phyloP scores from a whole-genome alignment of 2,329 filamentous ascomycete species.

The Zymoseptoria tritici region DNA sequence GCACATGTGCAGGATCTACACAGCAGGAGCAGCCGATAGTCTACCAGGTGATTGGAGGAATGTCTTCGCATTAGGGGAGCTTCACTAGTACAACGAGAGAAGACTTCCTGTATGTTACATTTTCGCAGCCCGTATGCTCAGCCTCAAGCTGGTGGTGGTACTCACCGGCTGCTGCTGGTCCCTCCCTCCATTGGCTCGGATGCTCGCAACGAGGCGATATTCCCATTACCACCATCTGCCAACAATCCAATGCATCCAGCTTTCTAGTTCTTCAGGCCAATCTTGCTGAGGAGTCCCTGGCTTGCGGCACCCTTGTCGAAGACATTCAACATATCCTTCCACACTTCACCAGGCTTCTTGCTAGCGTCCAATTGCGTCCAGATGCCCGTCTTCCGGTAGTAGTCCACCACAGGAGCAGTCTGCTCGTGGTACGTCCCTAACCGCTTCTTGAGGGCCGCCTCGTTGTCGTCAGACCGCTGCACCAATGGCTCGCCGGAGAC shows the following conservation, averaged over 20 bases:
- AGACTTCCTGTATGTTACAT: constrained; percentile 17
- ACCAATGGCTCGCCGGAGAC: constrained; percentile 93
- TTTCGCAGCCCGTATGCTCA: constrained; percentile 17
- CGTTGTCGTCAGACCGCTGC: constrained; percentile 95
- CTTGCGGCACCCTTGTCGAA: constrained; percentile 50
- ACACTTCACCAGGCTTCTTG: constrained; percentile 91
- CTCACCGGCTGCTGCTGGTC: neutral
- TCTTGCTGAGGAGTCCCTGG: constrained; percentile 45
- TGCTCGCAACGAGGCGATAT: neutral
- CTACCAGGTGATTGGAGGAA: neutral
- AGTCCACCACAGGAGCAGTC: constrained; percentile 84
- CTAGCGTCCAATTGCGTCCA: constrained; percentile 94
- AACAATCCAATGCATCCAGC: neutral
- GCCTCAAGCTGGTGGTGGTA: constrained; percentile 2
- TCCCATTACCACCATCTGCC: neutral
- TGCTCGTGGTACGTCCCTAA: constrained; percentile 88
- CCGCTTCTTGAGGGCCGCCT: constrained; percentile 90
- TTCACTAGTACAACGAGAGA: constrained; percentile 16
- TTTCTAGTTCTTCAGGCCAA: constrained; percentile 38
- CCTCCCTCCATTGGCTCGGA: neutral
- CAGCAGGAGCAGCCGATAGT: neutral
- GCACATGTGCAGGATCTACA: neutral
- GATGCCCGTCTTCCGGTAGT: constrained; percentile 97
- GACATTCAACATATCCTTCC: constrained; percentile 82
- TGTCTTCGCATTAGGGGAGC: constrained; percentile 10